Conservation (phyloP, 805 yeast genomes). For the Saccharomycopsis fibuligera region DNA sequence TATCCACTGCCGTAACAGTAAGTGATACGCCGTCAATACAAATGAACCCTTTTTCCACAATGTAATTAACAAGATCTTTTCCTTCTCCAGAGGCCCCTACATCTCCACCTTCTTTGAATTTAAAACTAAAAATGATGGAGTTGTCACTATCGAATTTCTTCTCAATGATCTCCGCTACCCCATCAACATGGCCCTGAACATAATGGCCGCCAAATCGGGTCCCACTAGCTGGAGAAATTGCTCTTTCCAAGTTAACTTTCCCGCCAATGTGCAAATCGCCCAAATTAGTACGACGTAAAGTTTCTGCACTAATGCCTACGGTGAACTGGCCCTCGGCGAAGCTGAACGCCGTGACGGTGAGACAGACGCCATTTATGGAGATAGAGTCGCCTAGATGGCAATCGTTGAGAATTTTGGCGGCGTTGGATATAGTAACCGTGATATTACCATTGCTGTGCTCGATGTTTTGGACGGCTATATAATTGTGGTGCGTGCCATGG, state of each 20-base stretch:
- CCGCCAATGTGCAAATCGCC: constrained; percentile 52
- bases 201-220: constrained; percentile 93
- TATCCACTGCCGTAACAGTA: constrained; percentile 78
- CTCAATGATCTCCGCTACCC: constrained; percentile 60
- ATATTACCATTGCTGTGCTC: constrained; percentile 8
- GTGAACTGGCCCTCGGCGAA: constrained; percentile 50
- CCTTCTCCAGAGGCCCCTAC: too few species aligned
- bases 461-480: not conserved
- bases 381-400: constrained; percentile 93
- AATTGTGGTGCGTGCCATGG: too few species aligned
- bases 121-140: constrained; percentile 69
- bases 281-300: constrained; percentile 73
- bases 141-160: constrained; percentile 59
- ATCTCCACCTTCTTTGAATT: constrained; percentile 57
- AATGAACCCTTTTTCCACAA: constrained; percentile 93
- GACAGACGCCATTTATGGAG: constrained; percentile 80
- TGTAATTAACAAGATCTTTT: constrained; percentile 44
- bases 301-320: constrained; percentile 91
- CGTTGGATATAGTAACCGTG: constrained; percentile 2
- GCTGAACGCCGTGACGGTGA: constrained; percentile 81
- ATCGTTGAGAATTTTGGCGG: constrained; percentile 50
- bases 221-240: constrained; percentile 46
- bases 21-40: constrained; percentile 90
- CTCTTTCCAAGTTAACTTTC: constrained; percentile 85
- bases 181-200: constrained; percentile 97